These are phyloP conservation scores for Persicaria tinctoria DNA, from an alignment of 148 eudicot genomes.

Conservation along the genomic window DNA sequence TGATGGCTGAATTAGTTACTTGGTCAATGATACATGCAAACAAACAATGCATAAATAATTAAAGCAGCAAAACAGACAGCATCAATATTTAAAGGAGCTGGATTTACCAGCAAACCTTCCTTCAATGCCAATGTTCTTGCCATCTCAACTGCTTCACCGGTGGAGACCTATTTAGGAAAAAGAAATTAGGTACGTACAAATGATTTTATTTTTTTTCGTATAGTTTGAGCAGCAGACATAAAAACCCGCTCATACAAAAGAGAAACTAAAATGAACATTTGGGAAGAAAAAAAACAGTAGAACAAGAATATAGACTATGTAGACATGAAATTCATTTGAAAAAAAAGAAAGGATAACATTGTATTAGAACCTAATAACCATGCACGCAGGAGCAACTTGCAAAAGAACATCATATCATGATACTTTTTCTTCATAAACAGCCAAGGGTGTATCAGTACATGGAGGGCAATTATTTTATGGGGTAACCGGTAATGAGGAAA, in stretches of 20 bases:
- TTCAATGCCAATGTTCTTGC: slow-evolving; percentile 55
- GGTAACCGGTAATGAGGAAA: background rate
- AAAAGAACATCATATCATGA: background rate
- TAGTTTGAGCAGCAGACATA: background rate
- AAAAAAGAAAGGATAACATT: background rate
- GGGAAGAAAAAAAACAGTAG: background rate
- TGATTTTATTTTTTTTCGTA: background rate
- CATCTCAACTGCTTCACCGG: slow-evolving; percentile 59
- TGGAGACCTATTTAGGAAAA: slow-evolving; percentile 35
- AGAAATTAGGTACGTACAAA: slow-evolving; percentile 1
- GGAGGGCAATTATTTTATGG: background rate
- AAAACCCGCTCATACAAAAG: background rate
- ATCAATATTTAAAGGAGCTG: background rate
- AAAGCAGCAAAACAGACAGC: background rate
- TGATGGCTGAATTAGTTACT: background rate
- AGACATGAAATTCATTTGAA: background rate
- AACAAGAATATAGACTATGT: background rate
- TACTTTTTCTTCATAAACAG: background rate
- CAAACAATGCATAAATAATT: background rate
- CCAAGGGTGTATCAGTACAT: background rate
- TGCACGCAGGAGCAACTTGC: background rate
- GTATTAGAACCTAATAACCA: no score
- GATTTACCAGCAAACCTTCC: slow-evolving; percentile 70
- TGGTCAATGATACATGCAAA: background rate
- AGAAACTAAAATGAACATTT: background rate